phyloP scores from a whole-genome alignment of 371 early-diverging fungal genomes.

The Zychaea mexicana region DNA sequence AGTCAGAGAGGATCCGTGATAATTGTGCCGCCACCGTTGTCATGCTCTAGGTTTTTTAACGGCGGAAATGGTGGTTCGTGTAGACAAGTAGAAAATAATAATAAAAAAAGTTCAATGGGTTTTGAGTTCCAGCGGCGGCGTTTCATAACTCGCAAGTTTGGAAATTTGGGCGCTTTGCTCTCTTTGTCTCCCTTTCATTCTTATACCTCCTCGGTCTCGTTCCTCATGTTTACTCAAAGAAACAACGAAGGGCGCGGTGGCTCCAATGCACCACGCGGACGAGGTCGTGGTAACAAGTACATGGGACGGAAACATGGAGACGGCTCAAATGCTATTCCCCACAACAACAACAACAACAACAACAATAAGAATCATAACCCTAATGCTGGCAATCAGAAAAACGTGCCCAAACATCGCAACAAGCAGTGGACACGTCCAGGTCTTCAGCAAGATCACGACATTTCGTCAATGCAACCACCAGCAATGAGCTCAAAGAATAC shows the following conservation, averaged over 20 bases:
- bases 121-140: too few species aligned
- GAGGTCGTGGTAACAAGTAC: not conserved
- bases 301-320: not conserved
- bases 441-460: not conserved
- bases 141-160: too few species aligned
- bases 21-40: not conserved
- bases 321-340: not conserved
- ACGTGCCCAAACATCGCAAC: not conserved
- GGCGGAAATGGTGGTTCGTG: too few species aligned
- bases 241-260: too few species aligned
- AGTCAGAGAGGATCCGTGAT: conserved; percentile 11
- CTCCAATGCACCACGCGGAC: not conserved
- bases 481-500: not conserved
- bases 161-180: too few species aligned
- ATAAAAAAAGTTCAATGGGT: too few species aligned
- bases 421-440: not conserved
- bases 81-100: too few species aligned
- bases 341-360: not conserved
- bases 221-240: too few species aligned
- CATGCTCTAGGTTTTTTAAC: too few species aligned
- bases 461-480: not conserved
- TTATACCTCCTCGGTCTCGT: too few species aligned
- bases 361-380: not conserved
- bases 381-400: not conserved
- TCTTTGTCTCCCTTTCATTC: too few species aligned